Evolutionary conservation across 2,329 filamentous ascomycete species (phyloP), one percentile per base, ranked within the genome.

Genomic region (Neonectria coccinea): DNA sequence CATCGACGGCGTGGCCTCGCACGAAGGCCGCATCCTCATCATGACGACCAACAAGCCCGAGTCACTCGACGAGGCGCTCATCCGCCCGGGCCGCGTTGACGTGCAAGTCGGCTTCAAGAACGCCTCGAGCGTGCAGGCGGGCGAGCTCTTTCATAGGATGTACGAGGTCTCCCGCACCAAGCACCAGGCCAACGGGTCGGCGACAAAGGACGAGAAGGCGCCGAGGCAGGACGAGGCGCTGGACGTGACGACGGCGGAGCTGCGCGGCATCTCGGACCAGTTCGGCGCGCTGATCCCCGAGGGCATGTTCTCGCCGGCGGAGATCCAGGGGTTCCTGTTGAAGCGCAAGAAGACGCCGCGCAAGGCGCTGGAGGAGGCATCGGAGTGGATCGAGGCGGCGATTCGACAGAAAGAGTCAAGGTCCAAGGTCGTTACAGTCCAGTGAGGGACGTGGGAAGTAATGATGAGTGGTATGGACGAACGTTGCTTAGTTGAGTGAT

Each of bases 41-140:
- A 93, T 94, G 90, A 94, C 92, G 0, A 93, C 91, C 33, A 96
- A 95, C 78, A 86, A 88, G 64, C 90, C 90, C 3, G 89, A 94
- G 70, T 84, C 86, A 14, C 85, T 95, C 0, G 92, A 94, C 73
- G 85, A 89, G 50, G 92, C 91, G 0, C 84, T 96, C 6, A 89
- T 94, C 54, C 84, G 92, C 0, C 91, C 92, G 0, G 91, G 92
- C 1, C 84, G 91, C 1, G 89, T 94, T 4, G 92, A 94, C 67
- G 80, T 91, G 44, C 88, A 91, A 70, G 86, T 94, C 1, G 81
- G 81, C 11, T 92, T 94, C 76, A 83, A 80, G 22, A 85, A 86
- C 66, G 87, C 88, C 1, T 86, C 84, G 2, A 89, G 79, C 33
- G 69, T 77, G 9, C 88, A 89, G 72, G 85, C 86, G 2, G 76